Percentiles rank a stretch among this genome's conserved stretches.
phyloP scores from a whole-genome alignment of 108 stramenopile genomes.

The Poteriospumella lacustris region DNA sequence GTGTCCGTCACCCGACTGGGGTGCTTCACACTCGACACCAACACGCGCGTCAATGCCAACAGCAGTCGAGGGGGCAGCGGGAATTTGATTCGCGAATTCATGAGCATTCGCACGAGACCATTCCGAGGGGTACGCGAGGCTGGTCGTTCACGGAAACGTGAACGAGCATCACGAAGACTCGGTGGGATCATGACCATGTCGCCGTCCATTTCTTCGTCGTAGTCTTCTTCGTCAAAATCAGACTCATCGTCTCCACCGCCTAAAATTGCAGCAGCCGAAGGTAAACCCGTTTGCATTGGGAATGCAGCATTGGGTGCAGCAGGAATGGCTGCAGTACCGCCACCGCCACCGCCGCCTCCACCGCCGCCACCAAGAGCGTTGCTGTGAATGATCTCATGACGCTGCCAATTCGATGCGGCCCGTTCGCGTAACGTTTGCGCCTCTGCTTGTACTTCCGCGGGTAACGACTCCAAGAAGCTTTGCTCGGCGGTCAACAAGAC shows the following conservation, averaged over 20 bases:
- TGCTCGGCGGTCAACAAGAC: slow-evolving; percentile 80
- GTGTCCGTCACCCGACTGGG: no score
- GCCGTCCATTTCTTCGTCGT: slow-evolving; percentile 26
- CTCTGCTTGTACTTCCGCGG: slow-evolving; percentile 73
- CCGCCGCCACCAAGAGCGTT: not conserved
- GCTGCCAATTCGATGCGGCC: slow-evolving; percentile 40
- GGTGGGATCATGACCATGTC: no score
- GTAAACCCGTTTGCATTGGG: slow-evolving; percentile 46
- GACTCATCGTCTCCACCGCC: slow-evolving; percentile 71
- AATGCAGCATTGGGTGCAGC: not conserved
- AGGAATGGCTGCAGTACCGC: not conserved
- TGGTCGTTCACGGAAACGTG: no score
- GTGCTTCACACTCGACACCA: no score
- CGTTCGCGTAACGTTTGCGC: slow-evolving; percentile 79
- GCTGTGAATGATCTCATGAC: not conserved
- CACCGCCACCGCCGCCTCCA: slow-evolving; percentile 26
- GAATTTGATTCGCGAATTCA: no score
- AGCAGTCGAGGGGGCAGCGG: no score
- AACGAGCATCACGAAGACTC: no score
- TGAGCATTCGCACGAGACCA: no score
- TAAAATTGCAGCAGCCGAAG: slow-evolving; percentile 69
- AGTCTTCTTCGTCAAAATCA: slow-evolving; percentile 53
- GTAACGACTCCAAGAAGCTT: slow-evolving; percentile 62
- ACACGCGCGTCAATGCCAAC: no score
- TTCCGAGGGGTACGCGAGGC: no score